Conservation (phyloP, 129 eudicot species). For the Lactuca saligna region DNA sequence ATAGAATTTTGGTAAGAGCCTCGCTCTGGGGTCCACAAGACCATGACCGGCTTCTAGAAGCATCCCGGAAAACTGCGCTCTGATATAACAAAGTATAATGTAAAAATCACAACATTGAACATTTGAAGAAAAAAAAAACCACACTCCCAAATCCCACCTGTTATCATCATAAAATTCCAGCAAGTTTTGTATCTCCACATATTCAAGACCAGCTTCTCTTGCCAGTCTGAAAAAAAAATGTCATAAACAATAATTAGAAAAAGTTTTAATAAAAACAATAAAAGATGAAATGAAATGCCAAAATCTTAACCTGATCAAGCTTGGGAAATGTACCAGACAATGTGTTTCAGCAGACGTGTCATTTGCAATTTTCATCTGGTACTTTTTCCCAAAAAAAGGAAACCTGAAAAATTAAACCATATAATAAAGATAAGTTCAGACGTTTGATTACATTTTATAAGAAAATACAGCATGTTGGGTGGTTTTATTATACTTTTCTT, state of each 20-base stretch:
- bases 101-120: constrained; percentile 2
- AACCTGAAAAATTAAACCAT: constrained; percentile 47
- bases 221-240: constrained; percentile 75
- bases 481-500: constrained; percentile 71
- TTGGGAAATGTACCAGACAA: constrained; percentile 93
- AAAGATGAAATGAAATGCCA: constrained; percentile 8
- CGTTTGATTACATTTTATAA: neutral
- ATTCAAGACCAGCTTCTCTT: constrained; percentile 97
- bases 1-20: constrained; percentile 76
- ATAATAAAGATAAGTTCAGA: constrained; percentile 8
- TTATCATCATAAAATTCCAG: constrained; percentile 93
- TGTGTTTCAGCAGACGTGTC: constrained; percentile 83
- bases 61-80: constrained; percentile 83
- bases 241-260: neutral
- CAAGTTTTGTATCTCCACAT: constrained; percentile 86
- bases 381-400: constrained; percentile 88
- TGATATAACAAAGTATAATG: constrained; percentile 24
- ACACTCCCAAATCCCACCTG: constrained; percentile 38
- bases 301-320: constrained; percentile 71
- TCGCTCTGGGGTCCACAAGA: constrained; percentile 89
- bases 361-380: constrained; percentile 90
- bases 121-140: neutral
- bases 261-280: neutral
- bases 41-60: constrained; percentile 71
- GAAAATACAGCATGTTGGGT: constrained; percentile 9